Evolutionary conservation across 768 basidiomycete species (phyloP).

Genomic region (Psilocybe tampanensis): DNA sequence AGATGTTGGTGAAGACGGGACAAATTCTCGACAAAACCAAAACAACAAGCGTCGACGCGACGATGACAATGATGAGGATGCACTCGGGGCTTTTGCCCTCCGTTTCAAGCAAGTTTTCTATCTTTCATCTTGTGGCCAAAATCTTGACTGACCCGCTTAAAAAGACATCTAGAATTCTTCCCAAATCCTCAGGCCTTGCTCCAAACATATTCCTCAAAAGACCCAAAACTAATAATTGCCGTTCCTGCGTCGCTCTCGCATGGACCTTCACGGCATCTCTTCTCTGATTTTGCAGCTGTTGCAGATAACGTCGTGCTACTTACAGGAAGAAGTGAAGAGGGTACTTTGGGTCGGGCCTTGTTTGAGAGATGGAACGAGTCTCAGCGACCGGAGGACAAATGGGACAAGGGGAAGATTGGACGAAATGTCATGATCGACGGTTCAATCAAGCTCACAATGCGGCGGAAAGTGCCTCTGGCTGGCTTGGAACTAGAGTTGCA

Average conservation of each 20-base stretch:
- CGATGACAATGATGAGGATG: constrained; percentile 80
- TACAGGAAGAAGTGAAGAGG: constrained; percentile 77
- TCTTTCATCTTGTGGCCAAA: not conserved
- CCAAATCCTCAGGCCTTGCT: constrained; percentile 78
- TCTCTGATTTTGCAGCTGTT: constrained; percentile 82
- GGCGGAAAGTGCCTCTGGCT: constrained; percentile 86
- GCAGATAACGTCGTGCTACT: constrained; percentile 88
- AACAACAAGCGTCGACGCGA: constrained; percentile 58
- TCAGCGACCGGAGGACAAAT: constrained; percentile 80
- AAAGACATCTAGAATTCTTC: constrained; percentile 91
- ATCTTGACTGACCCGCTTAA: not conserved
- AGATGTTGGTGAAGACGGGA: constrained; percentile 82
- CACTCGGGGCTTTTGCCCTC: constrained; percentile 81
- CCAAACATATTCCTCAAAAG: constrained; percentile 80
- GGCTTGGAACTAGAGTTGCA: constrained; percentile 87
- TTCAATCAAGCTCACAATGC: constrained; percentile 68
- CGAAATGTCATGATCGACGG: constrained; percentile 83
- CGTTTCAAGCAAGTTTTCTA: constrained; percentile 75
- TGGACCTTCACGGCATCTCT: constrained; percentile 85
- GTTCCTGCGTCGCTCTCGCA: constrained; percentile 93
- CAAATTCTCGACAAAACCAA: constrained; percentile 52
- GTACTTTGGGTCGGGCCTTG: constrained; percentile 75
- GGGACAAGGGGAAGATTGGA: constrained; percentile 91
- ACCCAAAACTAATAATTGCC: constrained; percentile 92
- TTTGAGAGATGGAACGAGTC: constrained; percentile 86